Base-by-base conservation (phyloP, 2,329 filamentous ascomycete species). In the Ophiocordyceps camponoti-floridani region DNA sequence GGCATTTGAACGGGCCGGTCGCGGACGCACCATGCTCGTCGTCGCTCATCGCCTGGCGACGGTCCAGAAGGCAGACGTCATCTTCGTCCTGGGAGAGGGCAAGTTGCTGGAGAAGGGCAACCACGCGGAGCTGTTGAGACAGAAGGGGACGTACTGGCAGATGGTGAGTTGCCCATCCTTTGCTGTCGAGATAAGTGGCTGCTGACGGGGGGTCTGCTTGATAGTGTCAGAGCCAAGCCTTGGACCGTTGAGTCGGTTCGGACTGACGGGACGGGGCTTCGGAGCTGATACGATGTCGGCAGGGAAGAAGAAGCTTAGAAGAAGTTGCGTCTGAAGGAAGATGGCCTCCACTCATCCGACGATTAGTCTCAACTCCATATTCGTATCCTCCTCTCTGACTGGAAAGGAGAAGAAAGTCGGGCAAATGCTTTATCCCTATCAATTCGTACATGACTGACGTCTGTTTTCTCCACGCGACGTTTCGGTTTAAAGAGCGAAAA, bases 11-110 rank as follows among this genome's bases (percentile, higher is more conserved):
- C 67, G 67, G 40, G 77, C 75, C 0, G 69, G 69, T 4, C 67
- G 68, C 49, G 73, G 72, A 2, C 63, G 72, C 8, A 78, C 84
- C 2, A 84, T 83, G 48, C 67, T 91, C 3, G 82, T 82, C 3
- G 82, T 91, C 11, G 84, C 84, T 1, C 84, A 89, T 57, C 69
- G 84, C 13, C 65, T 89, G 43, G 79, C 79, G 0, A 89, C 82
- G 12, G 77, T 88, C 18, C 82, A 84, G 58, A 81, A 87, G 51
- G 82, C 83, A 1, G 79, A 89, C 57, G 65, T 79, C n/a, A 88
- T 88, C 40, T 85, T 84, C 52, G 82, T 89, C 0, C 74, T 91
- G 42, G 81, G 82, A 11, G 70, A 78, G 48, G 61, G 79, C 23
- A 71, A 66, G 50, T 62, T 76, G 40, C 54, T 76, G 11, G 73